These are phyloP conservation scores for Taphrina sp. DNA, from an alignment of 1,139 yeast genomes.

Conservation along the genomic window DNA sequence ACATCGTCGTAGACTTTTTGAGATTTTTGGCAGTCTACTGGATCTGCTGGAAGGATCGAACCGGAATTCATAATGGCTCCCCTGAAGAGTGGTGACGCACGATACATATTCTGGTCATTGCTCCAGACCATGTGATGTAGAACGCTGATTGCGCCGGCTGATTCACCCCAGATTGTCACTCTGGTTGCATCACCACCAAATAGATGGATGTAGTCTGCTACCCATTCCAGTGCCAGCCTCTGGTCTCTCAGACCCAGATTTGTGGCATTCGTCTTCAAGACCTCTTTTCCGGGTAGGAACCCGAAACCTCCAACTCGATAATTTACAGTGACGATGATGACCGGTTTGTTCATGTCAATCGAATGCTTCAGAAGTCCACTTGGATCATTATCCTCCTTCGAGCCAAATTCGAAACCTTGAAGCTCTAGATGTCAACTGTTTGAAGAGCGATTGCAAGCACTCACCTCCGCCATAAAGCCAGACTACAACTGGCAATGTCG, in stretches of 20 bases:
- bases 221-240: not conserved
- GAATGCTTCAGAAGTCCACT: not conserved
- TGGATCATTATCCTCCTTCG: not conserved
- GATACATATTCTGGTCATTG: not conserved
- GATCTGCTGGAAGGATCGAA: slow-evolving; percentile 1
- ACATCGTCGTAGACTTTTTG: slow-evolving; percentile 1
- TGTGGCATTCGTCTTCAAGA: not conserved
- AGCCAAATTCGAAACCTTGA: not conserved
- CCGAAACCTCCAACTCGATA: not conserved
- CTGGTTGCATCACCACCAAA: not conserved
- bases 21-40: not conserved
- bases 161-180: not conserved
- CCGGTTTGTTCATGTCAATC: not conserved
- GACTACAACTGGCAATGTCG: not conserved
- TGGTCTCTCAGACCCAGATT: not conserved
- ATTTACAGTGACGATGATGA: not conserved
- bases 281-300: not conserved
- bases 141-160: not conserved
- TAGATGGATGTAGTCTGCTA: not conserved
- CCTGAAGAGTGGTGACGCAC: not conserved
- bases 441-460: too few species aligned
- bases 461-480: not conserved
- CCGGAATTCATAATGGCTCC: not conserved
- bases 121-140: not conserved
- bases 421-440: too few species aligned